Conservation (phyloP, 768 basidiomycete genomes). For the Kondoa subrosea region DNA sequence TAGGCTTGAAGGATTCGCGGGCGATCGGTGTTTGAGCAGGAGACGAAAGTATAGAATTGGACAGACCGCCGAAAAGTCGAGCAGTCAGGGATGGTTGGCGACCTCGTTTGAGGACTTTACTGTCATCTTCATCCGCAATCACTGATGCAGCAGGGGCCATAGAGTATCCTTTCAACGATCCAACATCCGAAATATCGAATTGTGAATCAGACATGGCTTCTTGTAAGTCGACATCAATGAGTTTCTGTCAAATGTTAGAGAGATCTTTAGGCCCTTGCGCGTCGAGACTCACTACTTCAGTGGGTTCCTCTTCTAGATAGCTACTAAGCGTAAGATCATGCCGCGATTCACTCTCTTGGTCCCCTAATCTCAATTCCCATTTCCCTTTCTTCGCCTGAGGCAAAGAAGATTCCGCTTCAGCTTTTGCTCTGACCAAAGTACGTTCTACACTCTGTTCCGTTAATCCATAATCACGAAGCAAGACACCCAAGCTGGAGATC, state of each 20-base stretch:
- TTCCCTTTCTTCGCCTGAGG: not conserved
- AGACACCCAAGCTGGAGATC: not conserved
- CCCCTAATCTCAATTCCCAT: not conserved
- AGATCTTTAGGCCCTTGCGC: not conserved
- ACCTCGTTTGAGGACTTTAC: not conserved
- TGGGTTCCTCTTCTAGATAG: no score
- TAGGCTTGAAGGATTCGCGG: no score
- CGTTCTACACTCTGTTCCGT: not conserved
- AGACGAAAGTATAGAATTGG: not conserved
- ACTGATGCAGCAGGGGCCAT: not conserved
- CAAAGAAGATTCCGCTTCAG: not conserved
- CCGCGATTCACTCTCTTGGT: not conserved
- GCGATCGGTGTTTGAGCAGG: not conserved
- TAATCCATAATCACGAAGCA: not conserved
- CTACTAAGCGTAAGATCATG: no score
- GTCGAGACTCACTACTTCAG: not conserved
- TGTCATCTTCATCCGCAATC: not conserved
- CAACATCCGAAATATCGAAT: not conserved
- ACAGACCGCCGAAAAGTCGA: not conserved
- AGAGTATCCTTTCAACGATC: not conserved
- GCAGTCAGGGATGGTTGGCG: not conserved
- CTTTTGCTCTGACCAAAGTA: not conserved
- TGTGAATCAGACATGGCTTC: slow-evolving; percentile 7
- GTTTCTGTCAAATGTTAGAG: not conserved
- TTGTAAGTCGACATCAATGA: slow-evolving; percentile 3